Evolutionary conservation across 2,329 filamentous ascomycete genomes (phyloP).

Genomic region (Alternaria sp.): DNA sequence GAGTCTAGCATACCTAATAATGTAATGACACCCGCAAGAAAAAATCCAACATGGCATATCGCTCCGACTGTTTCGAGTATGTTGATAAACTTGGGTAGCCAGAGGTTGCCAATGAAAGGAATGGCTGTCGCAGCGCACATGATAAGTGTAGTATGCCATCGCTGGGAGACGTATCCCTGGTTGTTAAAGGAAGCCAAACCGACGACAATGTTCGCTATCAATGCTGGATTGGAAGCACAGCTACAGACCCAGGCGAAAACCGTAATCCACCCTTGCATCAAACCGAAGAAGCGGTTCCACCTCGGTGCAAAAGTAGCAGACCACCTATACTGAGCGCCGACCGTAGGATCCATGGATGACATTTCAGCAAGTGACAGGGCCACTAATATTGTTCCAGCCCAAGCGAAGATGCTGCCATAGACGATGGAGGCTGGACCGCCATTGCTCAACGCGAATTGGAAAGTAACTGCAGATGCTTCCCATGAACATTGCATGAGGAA

Average conservation of each 20-base stretch:
- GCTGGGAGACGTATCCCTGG: conserved; percentile 40
- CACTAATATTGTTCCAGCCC: conserved; percentile 38
- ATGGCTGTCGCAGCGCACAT: conserved; percentile 52
- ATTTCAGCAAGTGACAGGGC: conserved; percentile 43
- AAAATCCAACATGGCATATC: conserved; percentile 58
- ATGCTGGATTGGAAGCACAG: conserved; percentile 34
- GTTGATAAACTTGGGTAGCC: conserved; percentile 54
- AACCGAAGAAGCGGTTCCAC: conserved; percentile 32
- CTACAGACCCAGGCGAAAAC: conserved; percentile 51
- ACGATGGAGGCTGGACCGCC: conserved; percentile 39
- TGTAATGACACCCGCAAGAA: conserved; percentile 58
- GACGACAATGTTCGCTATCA: conserved; percentile 29
- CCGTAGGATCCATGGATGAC: conserved; percentile 41
- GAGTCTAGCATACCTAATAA: conserved; percentile 35
- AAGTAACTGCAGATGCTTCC: conserved; percentile 37
- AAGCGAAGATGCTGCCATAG: conserved; percentile 38
- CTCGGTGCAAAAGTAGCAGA: conserved; percentile 33
- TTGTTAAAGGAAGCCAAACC: conserved; percentile 45
- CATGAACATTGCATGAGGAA: conserved; percentile 37
- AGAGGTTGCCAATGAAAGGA: conserved; percentile 53
- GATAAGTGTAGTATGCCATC: conserved; percentile 59
- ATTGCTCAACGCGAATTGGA: conserved; percentile 37
- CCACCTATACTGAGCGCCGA: conserved; percentile 44
- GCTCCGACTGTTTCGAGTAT: conserved; percentile 56
- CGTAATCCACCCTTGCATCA: conserved; percentile 50